These are phyloP conservation scores for Linaria vulgaris DNA, from an alignment of 257 asterid species.

Conservation along the genomic window DNA sequence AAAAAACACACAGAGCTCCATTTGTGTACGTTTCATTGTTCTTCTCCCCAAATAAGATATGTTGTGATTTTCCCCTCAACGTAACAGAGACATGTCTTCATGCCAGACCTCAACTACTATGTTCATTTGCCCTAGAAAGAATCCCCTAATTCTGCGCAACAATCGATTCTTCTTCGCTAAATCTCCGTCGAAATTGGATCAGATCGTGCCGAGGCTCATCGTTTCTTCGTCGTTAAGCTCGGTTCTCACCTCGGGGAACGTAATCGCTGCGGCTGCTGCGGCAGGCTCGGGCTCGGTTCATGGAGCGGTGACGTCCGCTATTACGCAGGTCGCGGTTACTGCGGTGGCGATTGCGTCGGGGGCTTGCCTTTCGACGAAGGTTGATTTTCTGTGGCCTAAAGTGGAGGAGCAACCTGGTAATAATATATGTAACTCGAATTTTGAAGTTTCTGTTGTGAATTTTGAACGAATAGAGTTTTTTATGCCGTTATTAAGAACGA, in stretches of 20 bases:
- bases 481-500: too few relatives aligned
- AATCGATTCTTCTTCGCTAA: constrained; percentile 34
- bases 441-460: background rate
- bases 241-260: constrained; percentile 65
- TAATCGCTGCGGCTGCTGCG: constrained; percentile 73
- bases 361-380: constrained; percentile 95
- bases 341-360: constrained; percentile 98
- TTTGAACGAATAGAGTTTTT: background rate
- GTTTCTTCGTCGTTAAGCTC: constrained; percentile 64
- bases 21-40: too few relatives aligned
- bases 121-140: constrained; percentile 40
- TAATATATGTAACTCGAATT: background rate
- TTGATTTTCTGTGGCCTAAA: constrained; percentile 96
- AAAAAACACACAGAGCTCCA: too few relatives aligned
- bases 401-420: constrained; percentile 76
- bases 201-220: constrained; percentile 39
- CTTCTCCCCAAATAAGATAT: too few relatives aligned
- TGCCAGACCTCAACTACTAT: constrained; percentile 48
- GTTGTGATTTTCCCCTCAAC: too few relatives aligned
- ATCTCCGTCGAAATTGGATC: constrained; percentile 43
- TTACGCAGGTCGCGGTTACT: constrained; percentile 86
- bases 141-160: constrained; percentile 40
- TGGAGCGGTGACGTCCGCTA: constrained; percentile 89
- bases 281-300: constrained; percentile 71
- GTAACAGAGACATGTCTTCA: constrained; percentile 37